Base-by-base conservation (phyloP, 257 asterid genomes). In the Misopates orontium region DNA sequence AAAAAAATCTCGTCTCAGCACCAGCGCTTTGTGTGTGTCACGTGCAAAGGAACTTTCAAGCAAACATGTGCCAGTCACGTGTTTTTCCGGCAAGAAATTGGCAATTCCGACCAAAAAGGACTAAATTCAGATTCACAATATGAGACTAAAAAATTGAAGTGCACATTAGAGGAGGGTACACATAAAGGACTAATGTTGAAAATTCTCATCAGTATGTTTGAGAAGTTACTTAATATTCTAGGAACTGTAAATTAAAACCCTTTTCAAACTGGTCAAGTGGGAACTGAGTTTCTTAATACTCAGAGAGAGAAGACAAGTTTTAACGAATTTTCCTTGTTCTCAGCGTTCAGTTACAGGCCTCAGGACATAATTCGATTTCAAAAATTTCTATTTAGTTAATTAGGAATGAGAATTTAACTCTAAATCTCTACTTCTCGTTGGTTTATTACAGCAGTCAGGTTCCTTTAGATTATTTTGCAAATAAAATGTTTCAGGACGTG, bases 401-500 rank as follows among this genome's bases (percentile, higher is more conserved):
- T 49, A 32, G 56, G 52, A 41, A 44, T 64, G 41, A 61, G 50
- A 54, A 15, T 10, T 24, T 20, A 6, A 42, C 16, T 53, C n/a
- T 22, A 20, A 49, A 20, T 36, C 42, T 36, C 8, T 36, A 36
- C 22, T 23, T 31, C 25, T 58, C 8, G 31, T 22, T 56, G 50
- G n/a, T 14, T 68, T n/a, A 14, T 25, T 20, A 41, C 24, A 8
- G 10, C 10, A 49, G 12, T 23, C 59, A 53, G 62, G 57, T 56
- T 12, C 23, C 50, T 56, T 67, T 28, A 51, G 49, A 49, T 59
- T 64, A 54, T 67, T 24, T 49, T 67, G 54, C 23, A 49, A 64
- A 71, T 68, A 12, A 13, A 32, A 44, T 66, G 61, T 72, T 36
- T 74, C 86, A 93, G 99, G 90, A 86, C 94, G 97, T 90, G 99